phyloP scores from a whole-genome alignment of 768 basidiomycete genomes.

The Leccinum subtestaceum region DNA sequence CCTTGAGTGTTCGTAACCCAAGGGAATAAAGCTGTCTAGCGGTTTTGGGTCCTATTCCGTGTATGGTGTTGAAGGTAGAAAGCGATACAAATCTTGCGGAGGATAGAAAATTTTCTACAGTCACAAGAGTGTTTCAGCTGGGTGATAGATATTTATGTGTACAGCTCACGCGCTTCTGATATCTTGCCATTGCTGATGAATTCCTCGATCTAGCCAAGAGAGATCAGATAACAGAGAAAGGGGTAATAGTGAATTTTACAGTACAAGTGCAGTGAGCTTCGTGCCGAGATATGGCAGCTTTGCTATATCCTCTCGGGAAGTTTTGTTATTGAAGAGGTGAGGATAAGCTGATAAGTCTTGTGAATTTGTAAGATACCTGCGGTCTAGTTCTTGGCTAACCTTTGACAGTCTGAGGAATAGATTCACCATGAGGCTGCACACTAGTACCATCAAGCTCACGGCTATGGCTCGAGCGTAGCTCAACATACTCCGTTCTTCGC shows the following conservation, averaged over 20 bases:
- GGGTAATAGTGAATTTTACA: background rate
- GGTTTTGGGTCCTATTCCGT: constrained; percentile 72
- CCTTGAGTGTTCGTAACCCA: constrained; percentile 64
- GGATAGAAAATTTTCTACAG: constrained; percentile 44
- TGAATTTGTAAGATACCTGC: background rate
- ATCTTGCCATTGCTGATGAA: constrained; percentile 55
- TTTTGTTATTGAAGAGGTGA: constrained; percentile 36
- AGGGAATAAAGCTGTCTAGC: constrained; percentile 63
- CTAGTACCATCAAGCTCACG: constrained; percentile 38
- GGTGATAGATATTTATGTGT: constrained; percentile 9
- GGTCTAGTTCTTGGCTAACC: constrained; percentile 27
- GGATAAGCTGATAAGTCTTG: constrained; percentile 45
- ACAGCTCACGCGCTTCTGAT: constrained; percentile 48
- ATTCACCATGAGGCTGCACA: background rate
- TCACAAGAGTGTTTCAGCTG: background rate
- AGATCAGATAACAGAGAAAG: background rate
- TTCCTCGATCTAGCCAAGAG: constrained; percentile 53
- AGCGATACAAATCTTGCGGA: constrained; percentile 58
- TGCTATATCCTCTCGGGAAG: constrained; percentile 36
- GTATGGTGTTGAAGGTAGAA: constrained; percentile 56
- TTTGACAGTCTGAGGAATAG: constrained; percentile 42
- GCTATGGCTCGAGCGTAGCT: constrained; percentile 72
- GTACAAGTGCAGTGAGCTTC: constrained; percentile 51
- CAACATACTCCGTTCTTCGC: constrained; percentile 62
- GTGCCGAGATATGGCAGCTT: constrained; percentile 49